Percentiles rank a stretch among this genome's conserved stretches.
phyloP scores from a whole-genome alignment of 345 rosid species.

The Eucalyptus virginea region DNA sequence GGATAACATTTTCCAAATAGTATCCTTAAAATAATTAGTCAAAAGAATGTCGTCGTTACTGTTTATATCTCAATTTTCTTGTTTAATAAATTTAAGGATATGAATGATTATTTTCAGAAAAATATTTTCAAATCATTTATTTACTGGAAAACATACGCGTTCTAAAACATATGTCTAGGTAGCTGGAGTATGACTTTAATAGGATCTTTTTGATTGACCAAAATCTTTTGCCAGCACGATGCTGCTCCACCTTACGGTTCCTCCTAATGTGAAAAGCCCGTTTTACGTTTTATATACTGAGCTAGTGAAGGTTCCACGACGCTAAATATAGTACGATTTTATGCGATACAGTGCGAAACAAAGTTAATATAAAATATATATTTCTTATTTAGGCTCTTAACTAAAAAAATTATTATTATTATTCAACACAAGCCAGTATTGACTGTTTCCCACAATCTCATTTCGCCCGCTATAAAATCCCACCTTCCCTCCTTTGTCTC shows the following conservation, averaged over 20 bases:
- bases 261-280: neutral
- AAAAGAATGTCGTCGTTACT: no score
- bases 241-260: neutral
- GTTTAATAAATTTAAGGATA: neutral
- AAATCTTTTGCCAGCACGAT: neutral
- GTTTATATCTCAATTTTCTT: no score
- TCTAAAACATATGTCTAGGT: neutral
- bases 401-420: no score
- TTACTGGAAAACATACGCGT: neutral
- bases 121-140: no score
- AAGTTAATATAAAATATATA: neutral
- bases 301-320: rapidly evolving
- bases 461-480: neutral
- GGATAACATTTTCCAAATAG: neutral
- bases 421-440: neutral
- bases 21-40: neutral
- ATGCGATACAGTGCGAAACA: neutral
- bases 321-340: neutral
- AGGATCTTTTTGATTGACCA: neutral
- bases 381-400: neutral
- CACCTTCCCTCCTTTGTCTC: neutral
- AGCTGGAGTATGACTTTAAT: neutral
- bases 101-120: no score
- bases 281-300: neutral
- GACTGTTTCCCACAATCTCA: neutral